Conservation (phyloP, 306 rosid species). For the Lathyrus tuberosus region DNA sequence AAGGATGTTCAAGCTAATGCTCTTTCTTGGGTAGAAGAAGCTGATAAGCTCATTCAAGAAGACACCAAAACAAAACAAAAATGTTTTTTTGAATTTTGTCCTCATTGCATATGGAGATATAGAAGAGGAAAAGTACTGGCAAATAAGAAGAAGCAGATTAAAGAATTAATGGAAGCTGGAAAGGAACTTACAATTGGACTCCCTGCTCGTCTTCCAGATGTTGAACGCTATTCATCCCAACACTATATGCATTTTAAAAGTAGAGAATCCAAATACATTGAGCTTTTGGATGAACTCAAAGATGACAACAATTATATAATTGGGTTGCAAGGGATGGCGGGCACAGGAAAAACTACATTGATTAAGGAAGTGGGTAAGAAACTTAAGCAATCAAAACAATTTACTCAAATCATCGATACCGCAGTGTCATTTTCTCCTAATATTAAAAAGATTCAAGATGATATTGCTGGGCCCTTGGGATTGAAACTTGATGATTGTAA, state of each 20-base stretch:
- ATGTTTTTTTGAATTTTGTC: not conserved
- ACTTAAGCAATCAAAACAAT: not conserved
- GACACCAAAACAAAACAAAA: too few species aligned
- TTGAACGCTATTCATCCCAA: not conserved
- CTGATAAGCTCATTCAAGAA: not conserved
- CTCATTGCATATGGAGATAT: constrained; percentile 3
- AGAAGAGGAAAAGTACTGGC: not conserved
- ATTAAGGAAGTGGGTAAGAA: too few species aligned
- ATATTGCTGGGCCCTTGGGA: too few species aligned
- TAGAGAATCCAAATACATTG: not conserved
- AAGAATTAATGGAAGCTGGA: not conserved
- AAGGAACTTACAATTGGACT: not conserved
- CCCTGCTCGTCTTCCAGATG: not conserved
- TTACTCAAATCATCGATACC: not conserved
- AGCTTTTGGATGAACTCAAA: constrained; percentile 1
- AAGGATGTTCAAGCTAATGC: not conserved
- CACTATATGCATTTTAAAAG: not conserved
- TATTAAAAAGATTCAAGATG: too few species aligned
- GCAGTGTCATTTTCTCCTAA: not conserved
- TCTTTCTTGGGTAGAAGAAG: not conserved
- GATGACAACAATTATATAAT: too few species aligned
- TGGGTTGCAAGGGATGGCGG: too few species aligned
- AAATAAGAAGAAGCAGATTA: not conserved
- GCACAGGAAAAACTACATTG: too few species aligned
- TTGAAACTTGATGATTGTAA: too few species aligned